Evolutionary conservation across 2,329 filamentous ascomycete genomes (phyloP), one percentile per base, ranked within the genome.

Genomic region (Corynespora cassiicola): DNA sequence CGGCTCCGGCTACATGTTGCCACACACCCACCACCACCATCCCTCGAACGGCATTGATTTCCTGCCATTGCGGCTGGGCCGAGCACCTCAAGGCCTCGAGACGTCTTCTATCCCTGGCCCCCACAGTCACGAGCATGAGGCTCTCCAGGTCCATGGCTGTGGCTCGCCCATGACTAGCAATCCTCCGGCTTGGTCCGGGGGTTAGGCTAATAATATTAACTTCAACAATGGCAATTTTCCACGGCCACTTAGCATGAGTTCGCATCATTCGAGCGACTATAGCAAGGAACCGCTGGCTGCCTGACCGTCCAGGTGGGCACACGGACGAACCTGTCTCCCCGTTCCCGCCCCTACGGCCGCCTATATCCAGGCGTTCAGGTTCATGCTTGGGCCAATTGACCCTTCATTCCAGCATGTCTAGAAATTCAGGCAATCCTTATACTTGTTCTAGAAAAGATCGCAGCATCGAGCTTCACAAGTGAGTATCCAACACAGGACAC

Each of bases 381-480:
- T 11, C 12, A 14, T 31, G 40, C 35, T 47, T 25, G 19, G 46
- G 33, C 38, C 49, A 43, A 45, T 32, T 15, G n/a, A 8, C 27
- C 35, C 17, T 20, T 39, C 20, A 26, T 24, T 16, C 14, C 20
- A 22, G 3, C 12, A 19, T 25, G 27, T 45, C 32, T 28, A 43
- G 36, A 39, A 39, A 24, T 27, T 39, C 18, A 42, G 35, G 39
- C 46, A 44, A 19, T 27, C 36, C 33, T 45, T 42, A 32, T 33
- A 9, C 34, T 29, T 24, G 29, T 35, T 42, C 6, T 5, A 27
- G 39, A 22, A 36, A 41, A 27, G 31, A 16, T 33, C 14, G 29
- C 14, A 27, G 20, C 12, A 27, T 16, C 33, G 39, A 26, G 19
- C 15, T 17, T 24, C 16, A 11, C 28, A 15, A n/a, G 17, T 7